Percentiles rank a stretch among this genome's conserved stretches.
Evolutionary conservation across 1,284 basidiomycete species (phyloP).

Genomic region (Stygiomarasmius scandens): DNA sequence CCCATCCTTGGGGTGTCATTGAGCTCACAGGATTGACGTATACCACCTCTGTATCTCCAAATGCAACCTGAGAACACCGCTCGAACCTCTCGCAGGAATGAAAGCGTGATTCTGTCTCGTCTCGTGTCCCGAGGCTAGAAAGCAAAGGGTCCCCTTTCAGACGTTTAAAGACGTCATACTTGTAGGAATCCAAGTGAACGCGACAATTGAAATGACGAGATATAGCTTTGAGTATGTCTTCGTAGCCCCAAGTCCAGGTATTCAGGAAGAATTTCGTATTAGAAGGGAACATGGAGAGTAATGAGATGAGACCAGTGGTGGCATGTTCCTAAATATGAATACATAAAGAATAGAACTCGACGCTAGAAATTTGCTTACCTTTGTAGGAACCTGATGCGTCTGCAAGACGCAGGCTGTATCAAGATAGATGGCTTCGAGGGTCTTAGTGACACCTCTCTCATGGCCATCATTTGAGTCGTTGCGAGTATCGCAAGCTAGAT

Average conservation of each 20-base stretch:
- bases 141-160: constrained; percentile 65
- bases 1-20: constrained; percentile 66
- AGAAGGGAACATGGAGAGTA: constrained; percentile 70
- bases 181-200: constrained; percentile 92
- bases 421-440: constrained; percentile 82
- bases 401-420: constrained; percentile 79
- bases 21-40: constrained; percentile 75
- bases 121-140: constrained; percentile 62
- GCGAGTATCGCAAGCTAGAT: constrained; percentile 45
- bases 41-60: constrained; percentile 62
- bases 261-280: constrained; percentile 86
- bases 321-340: constrained; percentile 60
- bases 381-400: constrained; percentile 66
- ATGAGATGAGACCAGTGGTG: constrained; percentile 62
- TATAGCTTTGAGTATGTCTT: constrained; percentile 80
- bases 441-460: constrained; percentile 26
- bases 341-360: not conserved
- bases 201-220: constrained; percentile 65
- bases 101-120: constrained; percentile 70
- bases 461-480: not conserved
- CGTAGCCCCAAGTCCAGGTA: constrained; percentile 93
- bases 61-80: constrained; percentile 68
- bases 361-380: constrained; percentile 47
- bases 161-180: constrained; percentile 66
- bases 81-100: constrained; percentile 89